phyloP scores from a whole-genome alignment of 345 rosid species.

The Kernera saxatilis region DNA sequence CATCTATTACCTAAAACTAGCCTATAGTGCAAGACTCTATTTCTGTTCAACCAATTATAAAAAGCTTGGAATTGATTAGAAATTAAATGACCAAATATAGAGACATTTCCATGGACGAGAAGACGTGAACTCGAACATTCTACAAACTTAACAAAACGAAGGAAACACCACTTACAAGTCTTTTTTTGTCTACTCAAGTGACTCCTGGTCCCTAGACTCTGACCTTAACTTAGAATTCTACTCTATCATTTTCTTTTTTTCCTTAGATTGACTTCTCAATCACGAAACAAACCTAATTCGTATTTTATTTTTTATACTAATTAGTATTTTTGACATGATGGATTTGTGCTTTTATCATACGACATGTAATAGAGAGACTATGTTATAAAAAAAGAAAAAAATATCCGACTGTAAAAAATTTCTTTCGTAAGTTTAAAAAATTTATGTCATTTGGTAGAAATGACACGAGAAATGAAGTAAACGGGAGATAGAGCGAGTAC shows the following conservation, averaged over 20 bases:
- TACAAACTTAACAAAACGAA: background rate
- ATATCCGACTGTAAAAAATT: too few relatives aligned
- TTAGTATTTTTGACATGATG: too few relatives aligned
- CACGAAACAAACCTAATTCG: too few relatives aligned
- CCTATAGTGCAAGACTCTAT: background rate
- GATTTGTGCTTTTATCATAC: too few relatives aligned
- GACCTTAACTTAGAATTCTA: background rate
- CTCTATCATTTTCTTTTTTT: background rate
- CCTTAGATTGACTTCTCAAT: background rate
- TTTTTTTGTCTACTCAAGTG: constrained; percentile 15
- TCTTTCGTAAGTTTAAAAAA: too few relatives aligned
- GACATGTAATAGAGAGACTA: too few relatives aligned
- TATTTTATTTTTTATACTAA: too few relatives aligned
- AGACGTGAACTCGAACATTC: constrained; percentile 7
- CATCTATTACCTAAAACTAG: background rate
- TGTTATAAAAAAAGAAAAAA: too few relatives aligned
- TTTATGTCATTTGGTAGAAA: too few relatives aligned
- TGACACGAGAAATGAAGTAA: background rate
- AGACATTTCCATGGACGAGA: constrained; percentile 20
- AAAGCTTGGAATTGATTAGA: background rate
- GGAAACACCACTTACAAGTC: constrained; percentile 14
- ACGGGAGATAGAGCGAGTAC: constrained; percentile 10
- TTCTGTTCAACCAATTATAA: background rate
- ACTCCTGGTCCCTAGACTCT: constrained; percentile 11
- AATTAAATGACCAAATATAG: background rate